phyloP scores from a whole-genome alignment of 257 asterid species.

The Osmanthus fragrans region DNA sequence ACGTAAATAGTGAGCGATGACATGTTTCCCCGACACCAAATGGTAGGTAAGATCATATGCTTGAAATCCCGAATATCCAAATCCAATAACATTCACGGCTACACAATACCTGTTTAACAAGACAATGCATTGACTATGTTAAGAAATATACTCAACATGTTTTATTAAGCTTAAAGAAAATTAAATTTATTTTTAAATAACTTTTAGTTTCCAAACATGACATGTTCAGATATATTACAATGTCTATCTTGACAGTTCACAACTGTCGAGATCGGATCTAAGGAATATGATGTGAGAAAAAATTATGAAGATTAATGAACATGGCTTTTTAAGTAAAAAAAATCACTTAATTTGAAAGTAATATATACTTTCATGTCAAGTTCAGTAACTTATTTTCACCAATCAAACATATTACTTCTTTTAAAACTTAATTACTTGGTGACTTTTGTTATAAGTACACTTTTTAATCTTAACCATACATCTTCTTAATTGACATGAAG shows the following conservation, averaged over 20 bases:
- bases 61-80: constrained; percentile 73
- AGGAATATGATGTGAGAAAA: too few species aligned
- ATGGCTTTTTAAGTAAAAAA: neutral
- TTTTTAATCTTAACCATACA: neutral
- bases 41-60: constrained; percentile 52
- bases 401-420: neutral
- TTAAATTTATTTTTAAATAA: neutral
- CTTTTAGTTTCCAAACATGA: neutral
- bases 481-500: neutral
- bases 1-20: constrained; percentile 47
- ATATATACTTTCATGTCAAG: neutral
- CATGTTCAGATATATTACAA: neutral
- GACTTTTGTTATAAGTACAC: neutral
- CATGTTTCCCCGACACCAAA: constrained; percentile 57
- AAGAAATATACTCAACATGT: neutral
- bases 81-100: constrained; percentile 78
- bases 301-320: too few species aligned
- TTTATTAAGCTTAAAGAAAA: neutral
- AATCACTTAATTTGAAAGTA: too few species aligned
- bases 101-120: constrained; percentile 51
- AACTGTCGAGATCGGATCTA: too few species aligned
- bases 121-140: neutral
- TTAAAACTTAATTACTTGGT: too few species aligned
- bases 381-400: neutral
- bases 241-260: neutral